Evolutionary conservation across 2,329 filamentous ascomycete genomes (phyloP).

Genomic region (Aspergillus hortae): DNA sequence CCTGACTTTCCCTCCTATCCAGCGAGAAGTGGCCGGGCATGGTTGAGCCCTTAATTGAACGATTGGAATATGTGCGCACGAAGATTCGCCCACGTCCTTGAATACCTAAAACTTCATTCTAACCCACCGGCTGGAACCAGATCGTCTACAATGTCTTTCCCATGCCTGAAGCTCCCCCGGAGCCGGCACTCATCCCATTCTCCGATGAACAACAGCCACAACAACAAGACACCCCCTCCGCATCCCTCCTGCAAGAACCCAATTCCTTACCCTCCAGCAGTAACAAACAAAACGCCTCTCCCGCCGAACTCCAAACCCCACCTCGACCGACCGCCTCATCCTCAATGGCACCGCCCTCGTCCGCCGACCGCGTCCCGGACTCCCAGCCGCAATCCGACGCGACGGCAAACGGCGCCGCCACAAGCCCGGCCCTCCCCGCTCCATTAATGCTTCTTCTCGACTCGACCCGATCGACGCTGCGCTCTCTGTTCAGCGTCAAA

Average conservation of each 20-base stretch:
- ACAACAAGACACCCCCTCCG: conserved; percentile 13
- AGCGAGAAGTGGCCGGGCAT: conserved; percentile 69
- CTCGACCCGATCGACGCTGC: conserved; percentile 59
- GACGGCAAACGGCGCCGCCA: conserved; percentile 38
- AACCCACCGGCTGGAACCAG: conserved; percentile 41
- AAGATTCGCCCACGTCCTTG: background rate
- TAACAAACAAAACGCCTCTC: conserved; percentile 37
- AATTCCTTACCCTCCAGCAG: conserved; percentile 28
- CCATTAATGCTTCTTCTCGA: conserved; percentile 61
- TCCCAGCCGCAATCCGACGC: conserved; percentile 34
- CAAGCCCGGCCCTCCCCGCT: conserved; percentile 54
- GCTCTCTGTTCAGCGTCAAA: conserved; percentile 63
- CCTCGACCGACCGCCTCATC: conserved; percentile 35
- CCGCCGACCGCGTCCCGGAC: conserved; percentile 42
- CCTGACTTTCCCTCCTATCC: conserved; percentile 30
- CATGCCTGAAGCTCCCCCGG: conserved; percentile 56
- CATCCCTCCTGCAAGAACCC: conserved; percentile 25
- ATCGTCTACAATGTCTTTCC: conserved; percentile 74
- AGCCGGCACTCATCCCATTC: conserved; percentile 33
- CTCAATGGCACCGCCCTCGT: conserved; percentile 23
- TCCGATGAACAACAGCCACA: conserved; percentile 13
- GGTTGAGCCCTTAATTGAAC: conserved; percentile 61
- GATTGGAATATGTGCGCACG: conserved; percentile 61
- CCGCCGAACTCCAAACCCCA: conserved; percentile 27
- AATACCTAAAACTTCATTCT: background rate